Conservation (phyloP, 768 basidiomycete species). For the Boletus eberwhitei region DNA sequence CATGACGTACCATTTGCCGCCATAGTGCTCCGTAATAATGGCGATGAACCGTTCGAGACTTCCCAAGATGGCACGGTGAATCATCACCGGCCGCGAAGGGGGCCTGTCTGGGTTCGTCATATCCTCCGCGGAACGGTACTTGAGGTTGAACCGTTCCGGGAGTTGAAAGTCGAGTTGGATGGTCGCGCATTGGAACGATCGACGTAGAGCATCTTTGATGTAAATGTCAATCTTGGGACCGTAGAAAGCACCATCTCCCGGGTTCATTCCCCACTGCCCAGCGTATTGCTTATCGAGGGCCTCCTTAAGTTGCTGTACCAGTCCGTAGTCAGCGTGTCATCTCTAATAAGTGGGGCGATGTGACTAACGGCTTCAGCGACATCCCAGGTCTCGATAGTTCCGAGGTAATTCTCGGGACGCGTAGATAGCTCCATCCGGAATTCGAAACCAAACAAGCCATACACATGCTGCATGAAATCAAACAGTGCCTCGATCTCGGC, state of each 20-base stretch:
- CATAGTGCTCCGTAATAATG: slow-evolving; percentile 96
- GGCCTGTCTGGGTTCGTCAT: slow-evolving; percentile 49
- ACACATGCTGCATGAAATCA: slow-evolving; percentile 92
- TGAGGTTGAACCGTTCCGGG: slow-evolving; percentile 92
- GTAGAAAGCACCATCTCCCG: slow-evolving; percentile 98
- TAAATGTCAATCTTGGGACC: slow-evolving; percentile 99
- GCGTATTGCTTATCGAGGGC: slow-evolving; percentile 84
- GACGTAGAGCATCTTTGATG: slow-evolving; percentile 84
- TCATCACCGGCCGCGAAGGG: slow-evolving; percentile 86
- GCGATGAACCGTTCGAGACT: slow-evolving; percentile 94
- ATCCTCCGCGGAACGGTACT: slow-evolving; percentile 76
- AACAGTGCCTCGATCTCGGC: slow-evolving; percentile 84
- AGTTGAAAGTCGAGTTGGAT: slow-evolving; percentile 99
- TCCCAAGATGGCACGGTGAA: slow-evolving; percentile 95
- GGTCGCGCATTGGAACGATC: slow-evolving; percentile 97
- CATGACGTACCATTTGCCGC: slow-evolving; percentile 82
- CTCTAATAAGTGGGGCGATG: neutral
- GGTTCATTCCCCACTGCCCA: slow-evolving; percentile 89
- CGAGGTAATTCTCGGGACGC: slow-evolving; percentile 91
- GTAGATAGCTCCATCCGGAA: slow-evolving; percentile 95
- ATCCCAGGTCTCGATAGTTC: slow-evolving; percentile 87
- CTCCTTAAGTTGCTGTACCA: slow-evolving; percentile 68
- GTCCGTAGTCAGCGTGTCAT: slow-evolving; percentile 4
- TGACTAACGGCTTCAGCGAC: slow-evolving; percentile 70
- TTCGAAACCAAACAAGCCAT: slow-evolving; percentile 91